Evolutionary conservation across 2,329 filamentous ascomycete species (phyloP), one percentile per base, ranked within the genome.

Genomic region (Cladosporium sp.): DNA sequence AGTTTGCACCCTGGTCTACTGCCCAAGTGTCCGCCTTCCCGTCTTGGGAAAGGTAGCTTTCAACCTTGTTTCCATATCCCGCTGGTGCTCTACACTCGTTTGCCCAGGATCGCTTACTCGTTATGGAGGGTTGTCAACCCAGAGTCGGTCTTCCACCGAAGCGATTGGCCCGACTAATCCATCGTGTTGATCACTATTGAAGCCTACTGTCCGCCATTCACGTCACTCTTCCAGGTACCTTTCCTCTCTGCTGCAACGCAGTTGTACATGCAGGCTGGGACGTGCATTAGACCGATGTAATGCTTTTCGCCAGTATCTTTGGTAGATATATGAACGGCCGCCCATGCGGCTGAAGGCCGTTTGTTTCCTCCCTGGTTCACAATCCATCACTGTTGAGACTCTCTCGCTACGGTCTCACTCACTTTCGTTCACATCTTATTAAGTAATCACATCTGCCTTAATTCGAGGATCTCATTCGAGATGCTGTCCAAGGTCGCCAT

Each of bases 211-310:
- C 42, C 47, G 54, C 54, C 54, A 49, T 49, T 30, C 54, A 56
- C 54, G 54, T 56, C 54, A 56, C 54, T 43, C 36, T 28, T 49
- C 40, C 15, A 49, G 7, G 42, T 49, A 30, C 42, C 40, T 49
- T 49, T 49, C 20, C 54, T 49, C 22, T 40, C 54, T 42, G 15
- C 54, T 20, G 42, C 42, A 28, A 38, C 54, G 30, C 34, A 28
- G 42, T 56, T 56, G 54, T 56, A 49, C 54, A 56, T 15, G 42
- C 34, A 49, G 54, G 54, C 54, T 56, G 54, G 54, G 54, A 47
- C 54, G 54, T 56, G 54, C 54, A 56, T 56, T 56, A 56, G 54
- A 11, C 22, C 34, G 34, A 56, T 38, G 54, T n/a, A 42, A 56
- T 56, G 34, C 19, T 49, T n/a, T 20, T 45, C 25, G 30, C 11